phyloP scores from a whole-genome alignment of 163 green algal species.

The Prototheca cutis region DNA sequence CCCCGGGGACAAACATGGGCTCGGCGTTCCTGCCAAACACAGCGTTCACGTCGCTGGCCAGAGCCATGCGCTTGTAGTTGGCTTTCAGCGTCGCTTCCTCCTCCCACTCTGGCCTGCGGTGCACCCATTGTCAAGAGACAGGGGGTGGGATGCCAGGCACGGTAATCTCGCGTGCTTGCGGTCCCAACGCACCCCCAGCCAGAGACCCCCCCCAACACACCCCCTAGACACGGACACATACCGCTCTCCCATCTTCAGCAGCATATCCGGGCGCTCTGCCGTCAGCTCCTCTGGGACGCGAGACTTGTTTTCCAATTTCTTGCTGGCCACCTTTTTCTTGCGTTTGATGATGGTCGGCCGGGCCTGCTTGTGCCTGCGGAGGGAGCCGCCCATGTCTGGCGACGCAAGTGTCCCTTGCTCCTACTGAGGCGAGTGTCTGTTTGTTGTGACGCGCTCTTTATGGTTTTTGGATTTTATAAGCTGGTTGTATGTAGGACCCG shows the following conservation, averaged over 20 bases:
- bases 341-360: conserved; percentile 31
- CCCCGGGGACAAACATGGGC: background rate
- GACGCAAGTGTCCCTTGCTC: background rate
- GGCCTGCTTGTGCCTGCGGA: conserved; percentile 24
- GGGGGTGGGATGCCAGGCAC: background rate
- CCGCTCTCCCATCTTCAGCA: conserved; percentile 24
- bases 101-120: conserved; percentile 16
- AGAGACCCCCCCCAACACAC: background rate
- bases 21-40: conserved; percentile 16
- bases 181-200: background rate
- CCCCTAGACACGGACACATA: conserved; percentile 14
- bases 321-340: conserved; percentile 12
- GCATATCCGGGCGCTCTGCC: conserved; percentile 7
- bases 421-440: background rate
- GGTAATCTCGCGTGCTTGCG: background rate
- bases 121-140: background rate
- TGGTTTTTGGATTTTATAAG: too few species aligned
- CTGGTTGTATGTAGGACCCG: too few species aligned
- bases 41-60: conserved; percentile 19
- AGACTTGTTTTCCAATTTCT: conserved; percentile 22
- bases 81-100: conserved; percentile 4
- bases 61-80: conserved; percentile 21
- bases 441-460: background rate
- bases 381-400: conserved; percentile 23
- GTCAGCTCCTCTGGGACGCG: conserved; percentile 20